A percentile compares a stretch with the other conserved stretches of the same genome.
phyloP scores from a whole-genome alignment of 257 asterid genomes.

The Solanum corneliomulleri region DNA sequence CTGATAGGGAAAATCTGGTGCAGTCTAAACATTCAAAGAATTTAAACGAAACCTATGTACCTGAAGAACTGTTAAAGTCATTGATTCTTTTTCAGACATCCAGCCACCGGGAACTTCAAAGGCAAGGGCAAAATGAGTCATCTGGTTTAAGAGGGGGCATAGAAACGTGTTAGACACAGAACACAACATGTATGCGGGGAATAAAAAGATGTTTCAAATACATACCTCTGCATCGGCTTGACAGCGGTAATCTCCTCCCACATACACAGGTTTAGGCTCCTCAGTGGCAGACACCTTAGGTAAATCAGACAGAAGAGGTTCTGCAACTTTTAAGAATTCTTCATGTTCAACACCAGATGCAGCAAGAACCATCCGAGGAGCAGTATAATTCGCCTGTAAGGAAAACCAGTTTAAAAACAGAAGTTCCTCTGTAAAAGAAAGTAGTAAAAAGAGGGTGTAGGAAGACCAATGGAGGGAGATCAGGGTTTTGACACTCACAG shows the following conservation, averaged over 20 bases:
- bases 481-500: constrained; percentile 36
- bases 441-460: background rate
- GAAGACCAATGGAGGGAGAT: background rate
- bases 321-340: constrained; percentile 59
- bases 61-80: constrained; percentile 74
- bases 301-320: constrained; percentile 73
- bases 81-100: constrained; percentile 49
- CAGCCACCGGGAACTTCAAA: constrained; percentile 92
- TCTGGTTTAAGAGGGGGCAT: constrained; percentile 16
- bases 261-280: constrained; percentile 53
- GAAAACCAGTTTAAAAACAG: constrained; percentile 4
- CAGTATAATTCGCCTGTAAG: constrained; percentile 61
- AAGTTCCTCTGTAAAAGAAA: background rate
- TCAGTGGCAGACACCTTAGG: constrained; percentile 24
- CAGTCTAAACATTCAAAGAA: background rate
- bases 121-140: constrained; percentile 86
- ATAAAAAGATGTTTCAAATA: constrained; percentile 2
- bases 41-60: constrained; percentile 13
- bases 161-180: background rate
- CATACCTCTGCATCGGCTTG: constrained; percentile 76
- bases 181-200: background rate
- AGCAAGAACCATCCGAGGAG: constrained; percentile 77
- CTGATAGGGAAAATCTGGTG: background rate
- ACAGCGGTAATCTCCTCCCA: constrained; percentile 75
- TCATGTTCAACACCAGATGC: constrained; percentile 90